phyloP scores from a whole-genome alignment of 2,329 filamentous ascomycete species.

The Colletotrichum musicola region DNA sequence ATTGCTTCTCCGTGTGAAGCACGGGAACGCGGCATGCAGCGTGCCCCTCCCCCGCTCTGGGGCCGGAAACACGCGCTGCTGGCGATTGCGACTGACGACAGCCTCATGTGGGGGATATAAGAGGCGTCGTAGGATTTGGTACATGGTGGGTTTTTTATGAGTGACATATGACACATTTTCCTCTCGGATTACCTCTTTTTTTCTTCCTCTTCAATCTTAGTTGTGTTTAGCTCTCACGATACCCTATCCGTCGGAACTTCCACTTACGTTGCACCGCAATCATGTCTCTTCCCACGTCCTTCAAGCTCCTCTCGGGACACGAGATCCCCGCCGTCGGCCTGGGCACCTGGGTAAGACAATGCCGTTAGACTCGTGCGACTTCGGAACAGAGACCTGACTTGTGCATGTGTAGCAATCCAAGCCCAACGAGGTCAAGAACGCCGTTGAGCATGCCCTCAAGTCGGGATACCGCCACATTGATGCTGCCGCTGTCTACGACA shows the following conservation, averaged over 20 bases:
- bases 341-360: conserved; percentile 48
- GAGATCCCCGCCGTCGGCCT: conserved; percentile 49
- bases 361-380: background rate
- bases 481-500: conserved; percentile 74
- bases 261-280: background rate
- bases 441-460: conserved; percentile 69
- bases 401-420: conserved; percentile 56
- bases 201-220: background rate
- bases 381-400: background rate
- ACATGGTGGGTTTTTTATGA: background rate
- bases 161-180: conserved; percentile 20
- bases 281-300: conserved; percentile 44
- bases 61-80: conserved; percentile 28
- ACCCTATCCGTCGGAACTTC: background rate
- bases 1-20: conserved; percentile 23
- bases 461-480: conserved; percentile 71
- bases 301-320: conserved; percentile 49
- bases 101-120: conserved; percentile 32
- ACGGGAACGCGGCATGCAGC: background rate
- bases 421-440: conserved; percentile 57
- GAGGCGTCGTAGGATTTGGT: conserved; percentile 8
- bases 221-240: background rate
- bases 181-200: conserved; percentile 9
- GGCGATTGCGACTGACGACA: conserved; percentile 18
- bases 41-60: conserved; percentile 6